Conservation (phyloP, 2,329 filamentous ascomycete species). For the Aureobasidium sp. region DNA sequence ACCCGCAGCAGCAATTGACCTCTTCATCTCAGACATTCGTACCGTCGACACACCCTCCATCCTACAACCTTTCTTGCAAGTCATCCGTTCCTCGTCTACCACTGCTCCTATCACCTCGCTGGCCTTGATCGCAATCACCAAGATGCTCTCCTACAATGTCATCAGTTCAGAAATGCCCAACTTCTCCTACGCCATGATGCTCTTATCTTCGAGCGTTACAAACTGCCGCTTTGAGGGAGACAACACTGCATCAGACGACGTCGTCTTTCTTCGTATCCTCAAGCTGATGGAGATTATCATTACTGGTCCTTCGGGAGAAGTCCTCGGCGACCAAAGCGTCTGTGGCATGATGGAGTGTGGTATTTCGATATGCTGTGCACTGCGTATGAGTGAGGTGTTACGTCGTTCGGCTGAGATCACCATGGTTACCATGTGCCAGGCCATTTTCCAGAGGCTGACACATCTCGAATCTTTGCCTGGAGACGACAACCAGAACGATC, state of each 20-base stretch:
- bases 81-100: conserved; percentile 92
- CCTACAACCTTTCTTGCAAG: conserved; percentile 88
- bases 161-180: conserved; percentile 78
- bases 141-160: conserved; percentile 93
- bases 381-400: conserved; percentile 81
- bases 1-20: background rate
- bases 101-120: conserved; percentile 94
- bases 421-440: conserved; percentile 98
- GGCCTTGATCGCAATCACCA: conserved; percentile 85
- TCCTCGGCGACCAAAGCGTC: conserved; percentile 95
- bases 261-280: conserved; percentile 86
- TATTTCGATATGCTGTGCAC: conserved; percentile 92
- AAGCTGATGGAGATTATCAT: conserved; percentile 99
- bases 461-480: conserved; percentile 56
- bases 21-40: conserved; percentile 61
- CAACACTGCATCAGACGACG: conserved; percentile 89
- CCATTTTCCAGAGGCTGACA: conserved; percentile 91
- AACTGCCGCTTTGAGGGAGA: conserved; percentile 97
- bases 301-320: conserved; percentile 81
- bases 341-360: conserved; percentile 99
- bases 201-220: conserved; percentile 87
- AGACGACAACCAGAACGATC: conserved; percentile 58
- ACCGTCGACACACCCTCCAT: conserved; percentile 83
- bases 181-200: conserved; percentile 86
- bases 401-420: conserved; percentile 88